phyloP scores from a whole-genome alignment of 371 early-diverging fungal species.

The Apophysomyces elegans region DNA sequence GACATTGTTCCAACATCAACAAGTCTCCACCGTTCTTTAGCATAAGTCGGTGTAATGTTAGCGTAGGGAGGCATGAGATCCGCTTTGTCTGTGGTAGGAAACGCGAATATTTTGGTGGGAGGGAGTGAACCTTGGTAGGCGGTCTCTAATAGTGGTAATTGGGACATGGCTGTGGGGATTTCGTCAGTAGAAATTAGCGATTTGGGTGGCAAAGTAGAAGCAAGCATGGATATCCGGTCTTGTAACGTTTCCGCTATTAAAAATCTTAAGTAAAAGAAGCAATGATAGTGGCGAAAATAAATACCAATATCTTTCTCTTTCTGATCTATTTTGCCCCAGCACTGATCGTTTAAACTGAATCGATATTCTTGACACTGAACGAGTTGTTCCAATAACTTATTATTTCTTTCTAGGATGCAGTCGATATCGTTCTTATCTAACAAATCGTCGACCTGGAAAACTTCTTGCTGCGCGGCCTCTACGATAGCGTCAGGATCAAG shows the following conservation, averaged over 20 bases:
- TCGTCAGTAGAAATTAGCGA: constrained; percentile 36
- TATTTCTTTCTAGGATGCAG: constrained; percentile 34
- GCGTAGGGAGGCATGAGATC: constrained; percentile 46
- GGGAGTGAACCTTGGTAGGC: constrained; percentile 59
- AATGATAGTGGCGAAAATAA: constrained; percentile 5
- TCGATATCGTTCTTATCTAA: constrained; percentile 18
- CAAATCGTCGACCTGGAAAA: constrained; percentile 20
- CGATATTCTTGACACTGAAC: constrained; percentile 43
- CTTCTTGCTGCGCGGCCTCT: constrained; percentile 24
- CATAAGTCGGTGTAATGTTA: constrained; percentile 48
- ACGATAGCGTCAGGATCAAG: constrained; percentile 39
- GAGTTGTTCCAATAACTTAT: constrained; percentile 33
- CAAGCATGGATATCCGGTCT: constrained; percentile 39
- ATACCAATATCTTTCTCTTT: constrained; percentile 43
- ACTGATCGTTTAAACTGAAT: constrained; percentile 30
- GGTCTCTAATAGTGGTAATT: constrained; percentile 48
- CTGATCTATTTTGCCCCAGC: constrained; percentile 32
- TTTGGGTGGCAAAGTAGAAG: constrained; percentile 49
- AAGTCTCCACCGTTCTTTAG: constrained; percentile 44
- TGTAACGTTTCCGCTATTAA: constrained; percentile 46
- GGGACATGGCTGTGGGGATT: constrained; percentile 53
- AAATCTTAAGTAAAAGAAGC: neutral
- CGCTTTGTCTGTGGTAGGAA: constrained; percentile 48
- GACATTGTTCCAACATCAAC: constrained; percentile 22
- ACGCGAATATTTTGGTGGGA: constrained; percentile 60